A percentile compares a stretch with the other conserved stretches of the same genome.
Evolutionary conservation across 23 red algal species (phyloP).

Genomic region (Cyanidioschyzon merolae): DNA sequence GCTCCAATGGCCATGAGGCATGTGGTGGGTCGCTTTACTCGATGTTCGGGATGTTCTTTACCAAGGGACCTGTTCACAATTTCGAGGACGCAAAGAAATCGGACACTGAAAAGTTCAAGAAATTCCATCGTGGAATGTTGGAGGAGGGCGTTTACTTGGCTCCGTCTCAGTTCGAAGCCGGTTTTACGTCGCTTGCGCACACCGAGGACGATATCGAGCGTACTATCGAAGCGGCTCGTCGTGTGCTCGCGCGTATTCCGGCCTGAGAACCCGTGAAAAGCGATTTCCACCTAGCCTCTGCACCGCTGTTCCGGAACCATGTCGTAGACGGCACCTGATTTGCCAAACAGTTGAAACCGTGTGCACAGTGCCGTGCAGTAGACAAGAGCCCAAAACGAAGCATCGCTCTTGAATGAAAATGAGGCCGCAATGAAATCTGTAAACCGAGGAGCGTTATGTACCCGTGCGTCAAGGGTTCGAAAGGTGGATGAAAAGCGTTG

Average conservation of each 20-base stretch:
- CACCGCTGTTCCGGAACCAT: no score
- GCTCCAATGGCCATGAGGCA: conserved; percentile 64
- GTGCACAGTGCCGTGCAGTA: no score
- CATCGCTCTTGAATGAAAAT: no score
- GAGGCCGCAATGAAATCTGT: no score
- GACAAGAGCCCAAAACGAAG: no score
- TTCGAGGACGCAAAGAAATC: conserved; percentile 81
- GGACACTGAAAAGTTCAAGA: conserved; percentile 87
- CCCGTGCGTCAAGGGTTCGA: no score
- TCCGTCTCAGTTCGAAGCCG: conserved; percentile 88
- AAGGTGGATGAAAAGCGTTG: no score
- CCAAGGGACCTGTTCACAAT: conserved; percentile 63
- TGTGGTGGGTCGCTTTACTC: conserved; percentile 73
- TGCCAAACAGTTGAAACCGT: no score
- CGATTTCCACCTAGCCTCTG: no score
- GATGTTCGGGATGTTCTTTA: conserved; percentile 96
- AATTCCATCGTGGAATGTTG: conserved; percentile 86
- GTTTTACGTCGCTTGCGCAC: conserved; percentile 86
- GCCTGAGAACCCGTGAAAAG: no score
- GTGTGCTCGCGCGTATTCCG: conserved; percentile 36
- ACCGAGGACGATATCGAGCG: conserved; percentile 83
- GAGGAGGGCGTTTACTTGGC: conserved; percentile 89
- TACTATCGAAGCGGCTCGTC: conserved; percentile 62
- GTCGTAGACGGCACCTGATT: no score
- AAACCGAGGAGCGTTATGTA: no score